These are phyloP conservation scores for Piromyces finnis DNA, from an alignment of 192 early-diverging fungal species.

Conservation along the genomic window DNA sequence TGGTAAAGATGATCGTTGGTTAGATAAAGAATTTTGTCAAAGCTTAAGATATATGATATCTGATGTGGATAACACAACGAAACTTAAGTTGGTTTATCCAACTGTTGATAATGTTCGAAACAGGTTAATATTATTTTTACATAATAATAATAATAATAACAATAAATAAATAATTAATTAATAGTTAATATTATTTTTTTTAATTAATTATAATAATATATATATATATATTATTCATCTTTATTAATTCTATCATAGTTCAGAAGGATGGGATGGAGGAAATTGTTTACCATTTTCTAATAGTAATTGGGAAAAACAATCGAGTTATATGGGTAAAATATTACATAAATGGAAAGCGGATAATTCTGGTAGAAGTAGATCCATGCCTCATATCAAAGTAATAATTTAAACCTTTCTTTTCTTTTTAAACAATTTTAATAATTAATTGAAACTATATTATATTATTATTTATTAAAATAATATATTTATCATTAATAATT, in stretches of 20 bases:
- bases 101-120: constrained; percentile 36
- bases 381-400: constrained; percentile 57
- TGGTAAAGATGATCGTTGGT: constrained; percentile 29
- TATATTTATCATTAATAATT: too few species aligned
- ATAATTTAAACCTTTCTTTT: too few species aligned
- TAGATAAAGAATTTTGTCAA: constrained; percentile 26
- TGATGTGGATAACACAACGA: background rate
- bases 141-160: too few species aligned
- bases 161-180: too few species aligned
- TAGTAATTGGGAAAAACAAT: constrained; percentile 29
- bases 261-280: constrained; percentile 36
- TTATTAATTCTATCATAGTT: too few species aligned
- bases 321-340: constrained; percentile 23
- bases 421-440: too few species aligned
- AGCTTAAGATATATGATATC: constrained; percentile 13
- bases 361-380: constrained; percentile 20
- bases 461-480: too few species aligned
- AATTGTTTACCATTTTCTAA: constrained; percentile 14
- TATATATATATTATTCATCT: too few species aligned
- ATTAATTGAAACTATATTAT: too few species aligned
- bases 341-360: constrained; percentile 28
- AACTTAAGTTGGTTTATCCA: constrained; percentile 30
- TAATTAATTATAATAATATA: too few species aligned
- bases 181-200: too few species aligned
- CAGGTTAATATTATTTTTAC: background rate